Base-by-base conservation (phyloP, 2,329 filamentous ascomycete species). In the Exophiala dermatitidis region DNA sequence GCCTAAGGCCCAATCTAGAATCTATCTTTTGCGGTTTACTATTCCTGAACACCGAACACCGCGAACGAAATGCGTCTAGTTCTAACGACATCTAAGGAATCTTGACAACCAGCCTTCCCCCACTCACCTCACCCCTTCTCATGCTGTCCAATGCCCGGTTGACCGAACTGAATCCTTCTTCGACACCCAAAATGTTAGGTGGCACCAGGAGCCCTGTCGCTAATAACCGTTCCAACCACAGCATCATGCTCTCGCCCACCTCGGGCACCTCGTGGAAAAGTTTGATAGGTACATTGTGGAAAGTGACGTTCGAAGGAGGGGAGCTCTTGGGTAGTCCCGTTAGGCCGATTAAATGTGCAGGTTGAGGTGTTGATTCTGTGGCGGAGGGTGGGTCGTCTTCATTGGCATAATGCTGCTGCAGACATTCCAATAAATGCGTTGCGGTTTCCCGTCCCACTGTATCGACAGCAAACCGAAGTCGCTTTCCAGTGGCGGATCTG, bases 281-380 rank as follows among this genome's bases (percentile, higher is more conserved):
- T 67, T 90, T 90, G 57, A 90, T 86, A 0, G 86, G 86, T 0
- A 90, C 82, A 0, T 75, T 80, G 63, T 88, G 85, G 52, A 82
- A 77, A 5, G 10, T 32, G 47, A 48, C 32, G n/a, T 52, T 40
- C 4, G 34, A 28, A 0, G 71, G 68, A 0, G 68, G 65, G 0
- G 68, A 49, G 3, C 70, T 71, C 63, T 86, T 87, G 0, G 86
- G 86, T 2, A 88, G 60, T 0, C 85, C 85, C 0, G 81, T 81
- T 42, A 90, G 62, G 0, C 85, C 85, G 0, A 89, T 75, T 0
- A 90, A 71, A 67, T 90, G 86, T 1, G 74, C 68, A 3, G 50
- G 38, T 28, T n/a, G 7, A n/a, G 33, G 38, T 26, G 36, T 40
- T 8, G 43, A 44, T 6, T 12, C 19, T 33, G 53, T 7, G 10